A percentile compares a stretch with the other conserved stretches of the same genome.
Evolutionary conservation across 75 land plant genomes (phyloP).

Genomic region (Cunninghamia lanceolata): DNA sequence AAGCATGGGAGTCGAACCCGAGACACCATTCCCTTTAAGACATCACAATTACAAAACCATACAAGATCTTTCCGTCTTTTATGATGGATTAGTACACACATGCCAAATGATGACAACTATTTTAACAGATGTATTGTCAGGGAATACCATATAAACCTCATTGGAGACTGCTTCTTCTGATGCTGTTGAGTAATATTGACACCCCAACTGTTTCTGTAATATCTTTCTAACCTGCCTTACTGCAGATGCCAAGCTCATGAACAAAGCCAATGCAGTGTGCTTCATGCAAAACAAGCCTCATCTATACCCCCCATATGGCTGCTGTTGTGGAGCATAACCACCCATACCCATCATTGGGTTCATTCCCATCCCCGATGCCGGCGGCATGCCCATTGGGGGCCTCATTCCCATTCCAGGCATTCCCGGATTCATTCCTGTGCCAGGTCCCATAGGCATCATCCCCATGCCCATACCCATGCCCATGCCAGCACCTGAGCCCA

Average conservation of each 20-base stretch:
- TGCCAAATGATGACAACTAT: background rate
- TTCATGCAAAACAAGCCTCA: slow-evolving; percentile 13
- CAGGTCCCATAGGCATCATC: slow-evolving; percentile 43
- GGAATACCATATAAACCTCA: background rate
- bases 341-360: slow-evolving; percentile 52
- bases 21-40: background rate
- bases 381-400: slow-evolving; percentile 46
- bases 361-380: slow-evolving; percentile 52
- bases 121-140: background rate
- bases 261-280: background rate
- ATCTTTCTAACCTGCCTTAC: background rate
- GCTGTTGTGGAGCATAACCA: slow-evolving; percentile 50
- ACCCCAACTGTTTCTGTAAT: background rate
- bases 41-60: slow-evolving; percentile 1
- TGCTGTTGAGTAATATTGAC: background rate
- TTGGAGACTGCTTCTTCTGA: background rate
- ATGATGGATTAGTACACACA: background rate
- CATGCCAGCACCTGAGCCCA: slow-evolving; percentile 10
- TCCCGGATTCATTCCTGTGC: slow-evolving; percentile 21
- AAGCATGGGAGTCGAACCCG: background rate
- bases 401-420: slow-evolving; percentile 6
- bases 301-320: slow-evolving; percentile 58
- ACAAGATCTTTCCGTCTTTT: background rate
- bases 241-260: background rate
- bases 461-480: slow-evolving; percentile 49